Conservation (phyloP, 306 rosid genomes). For the Senna siamea region DNA sequence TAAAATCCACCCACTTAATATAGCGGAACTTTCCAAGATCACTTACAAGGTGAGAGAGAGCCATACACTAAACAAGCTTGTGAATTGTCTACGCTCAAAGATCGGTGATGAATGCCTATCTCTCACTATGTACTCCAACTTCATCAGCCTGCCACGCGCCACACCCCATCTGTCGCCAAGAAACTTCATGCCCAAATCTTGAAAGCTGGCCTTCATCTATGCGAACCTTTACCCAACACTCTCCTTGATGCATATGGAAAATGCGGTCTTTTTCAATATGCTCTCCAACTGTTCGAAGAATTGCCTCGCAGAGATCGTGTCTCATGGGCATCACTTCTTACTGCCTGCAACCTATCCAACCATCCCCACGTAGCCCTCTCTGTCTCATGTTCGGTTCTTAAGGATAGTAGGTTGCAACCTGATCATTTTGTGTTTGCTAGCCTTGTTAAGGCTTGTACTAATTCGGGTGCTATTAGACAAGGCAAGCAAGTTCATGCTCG, state of each 20-base stretch:
- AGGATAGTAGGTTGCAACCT: slow-evolving; percentile 49
- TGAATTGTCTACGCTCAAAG: too few relatives aligned
- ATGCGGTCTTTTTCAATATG: slow-evolving; percentile 61
- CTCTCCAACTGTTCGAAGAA: slow-evolving; percentile 69
- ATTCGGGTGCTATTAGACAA: slow-evolving; percentile 47
- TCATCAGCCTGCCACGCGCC: slow-evolving; percentile 57
- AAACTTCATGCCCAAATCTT: slow-evolving; percentile 66
- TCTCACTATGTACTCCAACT: slow-evolving; percentile 53
- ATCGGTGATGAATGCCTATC: slow-evolving; percentile 51
- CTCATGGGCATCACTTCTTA: slow-evolving; percentile 79
- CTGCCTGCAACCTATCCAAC: slow-evolving; percentile 73
- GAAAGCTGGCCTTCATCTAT: slow-evolving; percentile 54
- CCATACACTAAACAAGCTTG: too few relatives aligned
- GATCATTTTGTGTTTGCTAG: slow-evolving; percentile 84
- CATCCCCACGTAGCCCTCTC: slow-evolving; percentile 55
- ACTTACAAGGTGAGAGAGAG: too few relatives aligned
- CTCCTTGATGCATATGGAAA: slow-evolving; percentile 64
- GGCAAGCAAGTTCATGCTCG: slow-evolving; percentile 77
- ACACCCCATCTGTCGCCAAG: slow-evolving; percentile 38
- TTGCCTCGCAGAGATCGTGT: slow-evolving; percentile 64
- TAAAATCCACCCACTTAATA: too few relatives aligned
- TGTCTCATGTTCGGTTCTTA: slow-evolving; percentile 50
- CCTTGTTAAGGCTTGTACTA: slow-evolving; percentile 69
- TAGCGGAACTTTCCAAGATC: too few relatives aligned
- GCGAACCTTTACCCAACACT: slow-evolving; percentile 62